Base-by-base conservation (phyloP, 2,329 filamentous ascomycete species). In the Zymoseptoria pseudotritici region DNA sequence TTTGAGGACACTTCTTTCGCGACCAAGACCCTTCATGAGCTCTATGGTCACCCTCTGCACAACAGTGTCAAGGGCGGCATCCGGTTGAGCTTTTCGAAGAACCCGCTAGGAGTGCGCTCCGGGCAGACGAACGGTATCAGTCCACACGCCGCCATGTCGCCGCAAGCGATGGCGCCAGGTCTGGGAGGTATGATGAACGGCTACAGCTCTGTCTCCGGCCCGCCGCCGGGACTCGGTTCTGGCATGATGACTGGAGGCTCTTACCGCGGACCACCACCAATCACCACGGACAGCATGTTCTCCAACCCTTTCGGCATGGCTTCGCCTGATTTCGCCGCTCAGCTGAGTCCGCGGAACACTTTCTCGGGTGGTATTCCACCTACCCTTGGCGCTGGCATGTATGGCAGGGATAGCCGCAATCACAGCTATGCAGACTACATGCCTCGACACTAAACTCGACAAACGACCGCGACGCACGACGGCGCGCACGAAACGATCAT, bases 41-140 rank as follows among this genome's bases (percentile, higher is more conserved):
- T 97, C 1, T 97, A 97, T 70, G 94, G 94, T 0, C 85, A 88
- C 55, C 86, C 84, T 54, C 82, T 97, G 31, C 91, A 92, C 72
- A 97, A 96, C 76, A 96, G 91, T 70, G 84, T 91, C 71, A 97
- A 96, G 73, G 93, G 93, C 6, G 94, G 94, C 36, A 97, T 99
- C 69, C 87, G 94, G 22, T 80, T 99, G 58, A 96, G 91, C 75
- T 99, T 97, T 75, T 97, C 93, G 29, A 97, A 97, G 79, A 97
- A 97, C 69, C 94, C 94, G 0, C 82, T 97, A 1, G 94, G 94
- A 21, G 93, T 97, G 26, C 88, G 94, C 53, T 91, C 89, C 1
- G 86, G 85, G 24, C 90, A 92, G 70, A 80, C 79, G 42, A 79
- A 78, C 56, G 81, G 76, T 61, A 78, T 82, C 73, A 80, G 77